A percentile compares a stretch with the other conserved stretches of the same genome.
phyloP scores from a whole-genome alignment of 2,329 filamentous ascomycete species.

The Endocalyx cinctus region DNA sequence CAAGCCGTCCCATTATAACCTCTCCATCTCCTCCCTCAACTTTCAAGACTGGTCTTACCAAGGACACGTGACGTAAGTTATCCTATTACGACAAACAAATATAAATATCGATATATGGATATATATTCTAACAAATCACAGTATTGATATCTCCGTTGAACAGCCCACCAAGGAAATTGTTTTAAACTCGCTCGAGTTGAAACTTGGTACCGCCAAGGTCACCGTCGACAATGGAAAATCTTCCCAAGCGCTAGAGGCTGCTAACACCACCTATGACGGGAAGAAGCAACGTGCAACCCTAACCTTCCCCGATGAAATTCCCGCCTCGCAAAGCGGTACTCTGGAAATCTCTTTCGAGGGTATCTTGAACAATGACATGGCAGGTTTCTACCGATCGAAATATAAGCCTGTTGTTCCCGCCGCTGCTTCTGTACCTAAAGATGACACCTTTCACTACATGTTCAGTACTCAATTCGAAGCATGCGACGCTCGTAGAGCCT shows the following conservation, averaged over 20 bases:
- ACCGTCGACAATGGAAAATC: conserved; percentile 53
- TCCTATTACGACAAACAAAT: too few species aligned
- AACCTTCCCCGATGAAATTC: conserved; percentile 67
- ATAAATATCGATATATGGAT: too few species aligned
- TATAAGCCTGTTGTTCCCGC: conserved; percentile 78
- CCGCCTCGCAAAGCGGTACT: conserved; percentile 59
- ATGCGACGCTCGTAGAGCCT: conserved; percentile 88
- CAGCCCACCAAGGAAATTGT: conserved; percentile 71
- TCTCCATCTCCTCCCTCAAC: conserved; percentile 78
- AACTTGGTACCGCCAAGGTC: conserved; percentile 63
- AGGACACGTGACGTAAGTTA: conserved; percentile 66
- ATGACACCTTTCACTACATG: conserved; percentile 66
- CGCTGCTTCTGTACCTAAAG: conserved; percentile 72
- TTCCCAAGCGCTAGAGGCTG: conserved; percentile 54
- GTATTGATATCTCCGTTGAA: conserved; percentile 70
- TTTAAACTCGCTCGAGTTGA: conserved; percentile 81
- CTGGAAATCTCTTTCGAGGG: conserved; percentile 73
- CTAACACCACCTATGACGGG: conserved; percentile 72
- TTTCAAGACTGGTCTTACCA: conserved; percentile 73
- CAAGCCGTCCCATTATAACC: conserved; percentile 79
- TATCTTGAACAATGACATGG: conserved; percentile 84
- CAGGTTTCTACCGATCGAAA: conserved; percentile 88
- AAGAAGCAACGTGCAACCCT: conserved; percentile 81
- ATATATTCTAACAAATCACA: conserved; percentile 24
- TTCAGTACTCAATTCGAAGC: conserved; percentile 97